Percentiles rank a stretch among this genome's conserved stretches.
Conservation (phyloP, 257 asterid species). For the Perilla frutescens region DNA sequence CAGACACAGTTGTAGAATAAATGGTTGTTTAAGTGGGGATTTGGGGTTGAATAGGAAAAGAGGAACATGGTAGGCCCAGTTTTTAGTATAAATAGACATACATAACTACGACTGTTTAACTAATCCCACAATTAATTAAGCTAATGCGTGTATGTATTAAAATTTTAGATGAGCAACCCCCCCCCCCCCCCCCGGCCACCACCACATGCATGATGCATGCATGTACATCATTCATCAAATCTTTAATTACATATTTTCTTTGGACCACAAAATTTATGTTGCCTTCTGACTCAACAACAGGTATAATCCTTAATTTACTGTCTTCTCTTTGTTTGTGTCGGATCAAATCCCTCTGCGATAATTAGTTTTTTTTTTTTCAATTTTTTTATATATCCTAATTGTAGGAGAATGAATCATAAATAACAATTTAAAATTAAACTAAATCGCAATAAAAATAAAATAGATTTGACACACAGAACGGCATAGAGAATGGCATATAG, state of each 20-base stretch:
- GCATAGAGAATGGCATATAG: no score
- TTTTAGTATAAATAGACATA: neutral
- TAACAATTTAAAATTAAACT: no score
- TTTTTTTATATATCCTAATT: no score
- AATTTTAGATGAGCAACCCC: neutral
- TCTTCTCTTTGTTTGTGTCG: no score
- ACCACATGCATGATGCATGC: conserved; percentile 3
- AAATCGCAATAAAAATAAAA: no score
- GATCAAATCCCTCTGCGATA: no score
- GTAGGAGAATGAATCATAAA: no score
- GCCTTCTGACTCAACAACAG: conserved; percentile 29
- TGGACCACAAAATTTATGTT: conserved; percentile 17
- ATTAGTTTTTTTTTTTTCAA: no score
- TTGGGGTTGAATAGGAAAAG: conserved; percentile 11
- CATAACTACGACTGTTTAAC: conserved; percentile 32
- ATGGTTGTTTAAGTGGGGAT: neutral
- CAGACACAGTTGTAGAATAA: no score
- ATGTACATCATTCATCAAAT: neutral
- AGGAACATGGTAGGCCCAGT: conserved; percentile 40
- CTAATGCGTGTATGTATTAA: conserved; percentile 1
- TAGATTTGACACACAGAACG: no score
- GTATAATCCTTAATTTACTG: neutral
- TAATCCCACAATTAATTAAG: conserved; percentile 29
- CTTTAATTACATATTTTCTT: conserved; percentile 4
- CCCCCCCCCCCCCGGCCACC: no score